phyloP scores from a whole-genome alignment of 2,329 filamentous ascomycete genomes.

The Penicillium sp. region DNA sequence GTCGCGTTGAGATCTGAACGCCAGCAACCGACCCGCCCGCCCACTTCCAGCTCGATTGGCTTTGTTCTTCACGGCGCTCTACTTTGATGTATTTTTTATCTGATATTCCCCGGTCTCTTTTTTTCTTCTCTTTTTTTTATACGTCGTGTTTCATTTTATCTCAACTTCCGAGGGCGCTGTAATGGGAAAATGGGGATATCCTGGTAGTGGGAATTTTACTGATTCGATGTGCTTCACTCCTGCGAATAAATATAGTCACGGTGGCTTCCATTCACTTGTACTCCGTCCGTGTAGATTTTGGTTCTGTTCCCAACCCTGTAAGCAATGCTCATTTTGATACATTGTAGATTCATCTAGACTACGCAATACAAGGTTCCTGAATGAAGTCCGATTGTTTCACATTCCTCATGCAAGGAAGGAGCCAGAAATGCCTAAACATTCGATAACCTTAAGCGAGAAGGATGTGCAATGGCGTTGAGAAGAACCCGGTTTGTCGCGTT shows the following conservation, averaged over 20 bases:
- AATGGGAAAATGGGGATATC: constrained; percentile 40
- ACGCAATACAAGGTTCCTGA: no score
- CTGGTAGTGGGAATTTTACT: constrained; percentile 34
- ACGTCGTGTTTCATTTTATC: constrained; percentile 15
- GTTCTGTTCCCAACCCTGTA: no score
- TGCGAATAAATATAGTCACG: background rate
- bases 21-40: background rate
- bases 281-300: no score
- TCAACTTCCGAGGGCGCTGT: constrained; percentile 38
- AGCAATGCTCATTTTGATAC: no score
- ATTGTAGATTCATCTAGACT: no score
- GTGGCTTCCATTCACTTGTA: no score
- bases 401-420: background rate
- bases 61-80: constrained; percentile 27
- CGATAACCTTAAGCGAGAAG: background rate
- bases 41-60: constrained; percentile 1
- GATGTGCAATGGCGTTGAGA: no score
- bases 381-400: background rate
- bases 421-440: background rate
- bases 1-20: background rate
- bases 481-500: no score
- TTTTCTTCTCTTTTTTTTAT: constrained; percentile 6
- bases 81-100: constrained; percentile 25
- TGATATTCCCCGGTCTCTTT: constrained; percentile 27
- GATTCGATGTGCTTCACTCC: constrained; percentile 11